These are phyloP conservation scores for Pichia norvegensis DNA, from an alignment of 1,139 yeast genomes.

Conservation along the genomic window DNA sequence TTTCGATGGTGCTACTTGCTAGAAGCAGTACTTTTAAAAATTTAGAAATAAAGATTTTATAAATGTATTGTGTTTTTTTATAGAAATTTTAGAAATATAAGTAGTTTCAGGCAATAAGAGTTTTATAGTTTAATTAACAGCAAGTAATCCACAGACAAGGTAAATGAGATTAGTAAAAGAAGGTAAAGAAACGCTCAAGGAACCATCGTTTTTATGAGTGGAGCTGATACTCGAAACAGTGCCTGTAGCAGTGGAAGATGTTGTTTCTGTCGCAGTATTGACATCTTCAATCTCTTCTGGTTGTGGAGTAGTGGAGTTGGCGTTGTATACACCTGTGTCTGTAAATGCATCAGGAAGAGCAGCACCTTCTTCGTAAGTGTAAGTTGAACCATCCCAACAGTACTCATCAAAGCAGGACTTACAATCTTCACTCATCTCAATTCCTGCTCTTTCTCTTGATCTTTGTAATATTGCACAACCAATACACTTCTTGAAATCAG, in stretches of 20 bases:
- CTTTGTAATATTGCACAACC: conserved; percentile 87
- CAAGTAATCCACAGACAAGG: not conserved
- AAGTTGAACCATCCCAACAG: conserved; percentile 59
- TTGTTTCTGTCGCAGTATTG: conserved; percentile 7
- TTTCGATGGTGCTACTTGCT: no score
- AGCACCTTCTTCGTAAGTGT: conserved; percentile 10
- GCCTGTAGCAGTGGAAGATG: conserved; percentile 7
- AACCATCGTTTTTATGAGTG: conserved; percentile 5
- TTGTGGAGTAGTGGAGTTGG: conserved; percentile 11
- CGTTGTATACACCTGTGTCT: conserved; percentile 38
- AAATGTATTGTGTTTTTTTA: no score
- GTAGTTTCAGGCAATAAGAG: no score
- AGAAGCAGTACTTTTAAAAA: no score
- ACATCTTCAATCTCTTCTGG: conserved; percentile 8
- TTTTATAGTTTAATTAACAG: not conserved
- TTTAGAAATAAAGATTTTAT: no score
- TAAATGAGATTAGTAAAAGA: conserved; percentile 2
- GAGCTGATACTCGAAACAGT: conserved; percentile 11
- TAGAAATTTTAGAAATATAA: no score
- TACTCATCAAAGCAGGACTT: conserved; percentile 59
- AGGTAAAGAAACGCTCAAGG: not conserved
- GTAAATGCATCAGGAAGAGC: conserved; percentile 37
- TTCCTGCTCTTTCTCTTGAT: conserved; percentile 64
- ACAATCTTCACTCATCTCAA: conserved; percentile 64
- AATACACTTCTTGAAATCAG: conserved; percentile 70